Evolutionary conservation across 805 yeast species (phyloP).

Genomic region (Zygosaccharomyces gambellarensis): DNA sequence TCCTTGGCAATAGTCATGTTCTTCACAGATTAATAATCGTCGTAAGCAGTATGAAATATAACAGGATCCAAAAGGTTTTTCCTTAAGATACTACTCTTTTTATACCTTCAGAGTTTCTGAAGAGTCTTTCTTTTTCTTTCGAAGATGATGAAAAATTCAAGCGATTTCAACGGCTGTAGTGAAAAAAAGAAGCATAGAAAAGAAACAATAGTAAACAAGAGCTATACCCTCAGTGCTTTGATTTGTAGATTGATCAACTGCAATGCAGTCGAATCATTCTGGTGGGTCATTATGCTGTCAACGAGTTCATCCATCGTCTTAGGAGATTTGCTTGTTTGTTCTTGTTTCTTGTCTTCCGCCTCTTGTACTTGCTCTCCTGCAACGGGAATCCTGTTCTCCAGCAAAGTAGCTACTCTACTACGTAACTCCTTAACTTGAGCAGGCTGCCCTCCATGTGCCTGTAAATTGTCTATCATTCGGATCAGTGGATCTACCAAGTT

Average conservation of each 20-base stretch:
- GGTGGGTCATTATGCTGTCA: conserved; percentile 3
- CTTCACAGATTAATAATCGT: no score
- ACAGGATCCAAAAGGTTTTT: not conserved
- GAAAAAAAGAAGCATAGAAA: not conserved
- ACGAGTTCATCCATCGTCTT: conserved; percentile 9
- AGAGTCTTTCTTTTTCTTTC: not conserved
- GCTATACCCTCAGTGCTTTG: not conserved
- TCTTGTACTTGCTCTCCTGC: not conserved
- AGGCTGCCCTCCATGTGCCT: conserved; percentile 9
- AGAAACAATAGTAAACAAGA: not conserved
- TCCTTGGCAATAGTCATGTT: conserved; percentile 18
- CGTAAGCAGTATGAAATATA: not conserved
- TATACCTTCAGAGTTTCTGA: not conserved
- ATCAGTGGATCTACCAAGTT: conserved; percentile 9
- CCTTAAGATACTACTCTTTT: not conserved
- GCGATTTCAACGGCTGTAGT: not conserved
- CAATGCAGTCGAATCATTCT: conserved; percentile 5
- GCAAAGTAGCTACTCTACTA: not conserved
- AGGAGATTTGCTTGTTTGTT: not conserved
- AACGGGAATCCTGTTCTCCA: conserved; percentile 1
- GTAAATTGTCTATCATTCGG: conserved; percentile 7
- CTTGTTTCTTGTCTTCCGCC: not conserved
- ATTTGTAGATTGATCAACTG: conserved; percentile 7
- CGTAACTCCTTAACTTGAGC: conserved; percentile 3
- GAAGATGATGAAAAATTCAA: not conserved